Base-by-base conservation (phyloP, 2,329 filamentous ascomycete genomes). In the Pseudonectria buxi region DNA sequence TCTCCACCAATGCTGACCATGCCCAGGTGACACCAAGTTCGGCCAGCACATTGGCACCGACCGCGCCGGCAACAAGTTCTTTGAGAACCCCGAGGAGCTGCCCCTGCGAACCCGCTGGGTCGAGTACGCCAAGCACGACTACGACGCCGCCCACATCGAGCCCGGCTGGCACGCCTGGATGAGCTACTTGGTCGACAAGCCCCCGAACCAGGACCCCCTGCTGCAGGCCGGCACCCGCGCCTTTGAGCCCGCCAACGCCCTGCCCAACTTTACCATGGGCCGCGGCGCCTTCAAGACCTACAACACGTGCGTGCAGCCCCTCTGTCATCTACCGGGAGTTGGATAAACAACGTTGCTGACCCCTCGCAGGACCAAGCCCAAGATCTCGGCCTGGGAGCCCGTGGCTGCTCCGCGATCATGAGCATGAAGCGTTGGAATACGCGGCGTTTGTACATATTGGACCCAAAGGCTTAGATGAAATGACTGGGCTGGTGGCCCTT, bases 161-260 rank as follows among this genome's bases (percentile, higher is more conserved):
- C 89, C 90, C 33, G 86, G 90, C 64, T 98, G 92, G 92, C 92
- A 96, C 68, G 87, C 86, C 22, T 98, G 92, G 92, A 88, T 98
- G 52, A 87, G 87, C 48, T 96, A 98, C 68, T 70, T 81, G 66
- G 81, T 95, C 54, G 88, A 96, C 64, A 84, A 85, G 64, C 80
- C 90, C 26, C 92, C 92, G 2, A 76, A 72, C 26, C 65, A 83
- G 55, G 92, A 98, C 60, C 68, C 80, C 34, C 62, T 92, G 44
- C 57, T 94, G 45, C 74, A 79, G 53, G 68, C 79, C 34, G 72
- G 78, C 49, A 63, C 78, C 30, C 76, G 87, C 44, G 62, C 71
- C 26, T 96, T 89, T 84, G 88, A 95, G 61, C 72, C 80, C 40
- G 71, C 72, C 37, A 73, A 74, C 68, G 59, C 90, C 55, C 69